Percentiles rank a stretch among this genome's conserved stretches.
These are phyloP conservation scores for Colletotrichum endophyticum DNA, from an alignment of 2,329 filamentous ascomycete genomes.

Conservation along the genomic window DNA sequence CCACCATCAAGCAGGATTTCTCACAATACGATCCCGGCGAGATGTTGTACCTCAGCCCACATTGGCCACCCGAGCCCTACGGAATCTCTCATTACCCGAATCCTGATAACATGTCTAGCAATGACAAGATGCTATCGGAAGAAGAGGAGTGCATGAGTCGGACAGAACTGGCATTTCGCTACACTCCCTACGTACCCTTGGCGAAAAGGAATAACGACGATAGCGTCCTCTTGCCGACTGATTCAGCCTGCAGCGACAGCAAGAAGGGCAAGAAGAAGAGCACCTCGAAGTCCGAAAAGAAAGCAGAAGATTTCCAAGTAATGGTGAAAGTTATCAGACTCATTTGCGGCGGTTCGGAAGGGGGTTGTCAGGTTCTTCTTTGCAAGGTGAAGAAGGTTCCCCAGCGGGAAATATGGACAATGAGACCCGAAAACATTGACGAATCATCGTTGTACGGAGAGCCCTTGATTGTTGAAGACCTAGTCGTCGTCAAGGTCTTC, in stretches of 20 bases:
- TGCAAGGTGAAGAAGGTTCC: neutral
- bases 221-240: neutral
- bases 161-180: neutral
- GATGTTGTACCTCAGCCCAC: neutral
- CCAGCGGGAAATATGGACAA: fast-evolving
- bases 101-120: neutral
- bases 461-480: neutral
- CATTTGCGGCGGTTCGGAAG: neutral
- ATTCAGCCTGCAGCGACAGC: fast-evolving
- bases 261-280: neutral
- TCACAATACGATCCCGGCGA: neutral
- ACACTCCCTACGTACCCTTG: neutral
- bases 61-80: neutral
- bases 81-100: neutral
- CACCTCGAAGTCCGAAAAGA: fast-evolving
- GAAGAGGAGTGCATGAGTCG: neutral
- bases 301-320: neutral
- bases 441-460: neutral
- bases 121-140: neutral
- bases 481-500: neutral
- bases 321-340: fast-evolving
- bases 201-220: fast-evolving
- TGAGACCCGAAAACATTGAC: fast-evolving
- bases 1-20: neutral
- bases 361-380: neutral